Evolutionary conservation across 768 basidiomycete genomes (phyloP).

Genomic region (Cyclocybe aegerita): DNA sequence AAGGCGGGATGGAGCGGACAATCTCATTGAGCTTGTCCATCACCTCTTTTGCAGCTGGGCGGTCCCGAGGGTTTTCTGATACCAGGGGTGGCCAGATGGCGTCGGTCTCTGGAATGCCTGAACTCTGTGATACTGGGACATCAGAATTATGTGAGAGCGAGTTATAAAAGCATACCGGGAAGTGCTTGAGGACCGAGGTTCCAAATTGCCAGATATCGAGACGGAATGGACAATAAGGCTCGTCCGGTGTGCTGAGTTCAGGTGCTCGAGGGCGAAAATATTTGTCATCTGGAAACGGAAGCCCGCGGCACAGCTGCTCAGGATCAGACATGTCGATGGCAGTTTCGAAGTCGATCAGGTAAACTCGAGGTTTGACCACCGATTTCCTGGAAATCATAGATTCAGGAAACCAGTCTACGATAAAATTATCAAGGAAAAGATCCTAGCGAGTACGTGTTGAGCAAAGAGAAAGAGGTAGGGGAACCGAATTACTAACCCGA

Average conservation of each 20-base stretch:
- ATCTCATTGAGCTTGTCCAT: too few relatives aligned
- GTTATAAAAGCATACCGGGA: background rate
- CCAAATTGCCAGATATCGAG: slow-evolving; percentile 14
- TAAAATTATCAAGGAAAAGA: slow-evolving; percentile 7
- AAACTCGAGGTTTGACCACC: slow-evolving; percentile 4
- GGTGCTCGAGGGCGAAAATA: background rate
- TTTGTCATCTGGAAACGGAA: background rate
- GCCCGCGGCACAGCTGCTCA: background rate
- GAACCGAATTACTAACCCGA: background rate
- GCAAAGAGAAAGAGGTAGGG: background rate
- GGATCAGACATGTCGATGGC: background rate
- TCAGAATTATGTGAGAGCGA: too few relatives aligned
- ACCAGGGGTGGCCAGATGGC: too few relatives aligned
- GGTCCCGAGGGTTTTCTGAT: too few relatives aligned
- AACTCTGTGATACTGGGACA: too few relatives aligned
- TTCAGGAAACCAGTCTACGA: slow-evolving; percentile 8
- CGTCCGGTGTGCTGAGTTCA: background rate
- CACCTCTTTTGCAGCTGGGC: too few relatives aligned
- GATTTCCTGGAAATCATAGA: background rate
- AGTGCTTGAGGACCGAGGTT: background rate
- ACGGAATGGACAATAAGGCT: slow-evolving; percentile 6
- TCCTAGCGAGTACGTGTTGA: slow-evolving; percentile 1
- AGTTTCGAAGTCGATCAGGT: slow-evolving; percentile 12
- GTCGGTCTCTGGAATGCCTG: too few relatives aligned
- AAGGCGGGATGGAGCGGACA: too few relatives aligned